Evolutionary conservation across 1,139 yeast genomes (phyloP), one percentile per base, ranked within the genome.

Genomic region (Debaryomycetaceae sp.): DNA sequence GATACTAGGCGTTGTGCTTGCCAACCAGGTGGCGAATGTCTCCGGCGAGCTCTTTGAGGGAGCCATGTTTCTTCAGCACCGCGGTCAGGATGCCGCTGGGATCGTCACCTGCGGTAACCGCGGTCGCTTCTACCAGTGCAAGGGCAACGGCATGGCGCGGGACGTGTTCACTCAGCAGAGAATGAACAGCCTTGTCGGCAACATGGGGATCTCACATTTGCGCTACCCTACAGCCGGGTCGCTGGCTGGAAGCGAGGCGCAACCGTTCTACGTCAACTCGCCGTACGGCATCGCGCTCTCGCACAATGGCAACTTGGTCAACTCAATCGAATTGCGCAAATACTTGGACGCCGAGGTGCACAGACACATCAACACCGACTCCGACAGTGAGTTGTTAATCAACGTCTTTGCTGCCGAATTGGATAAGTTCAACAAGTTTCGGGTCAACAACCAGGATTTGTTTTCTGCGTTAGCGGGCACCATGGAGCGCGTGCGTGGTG

Each of bases 21-120:
- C 95, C 10, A 85, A 88, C 56, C 83, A 79, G 44, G 60, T 67
- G 19, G 72, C 71, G 32, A 71, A 75, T 36, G 96, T 84, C 32
- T 93, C 96, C 14, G 78, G 95, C 7, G 97, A 89, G 53, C 67
- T 91, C 34, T 80, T 86, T 40, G 98, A 91, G 57, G 96, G 96
- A 13, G 84, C 94, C 41, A 78, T 88, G 67, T 91, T 83, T 55
- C 68, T 91, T 41, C 99, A 91, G 56, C 99, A 91, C 55, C 76
- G 99, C 52, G 99, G 99, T 28, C 99, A 91, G 61, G 99, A 91
- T 57, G 99, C 99, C 9, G 96, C 97, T n/a, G 99, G 99, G 41
- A 89, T 91, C 38, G 93, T 86, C 25, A 93, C 98, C 9, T 88
- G 96, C 58, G 98, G 96, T 31, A 67, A 84, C 31, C 78, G 89